phyloP scores from a whole-genome alignment of 1,139 yeast genomes.

The Hemisphaericaspora subhashii region DNA sequence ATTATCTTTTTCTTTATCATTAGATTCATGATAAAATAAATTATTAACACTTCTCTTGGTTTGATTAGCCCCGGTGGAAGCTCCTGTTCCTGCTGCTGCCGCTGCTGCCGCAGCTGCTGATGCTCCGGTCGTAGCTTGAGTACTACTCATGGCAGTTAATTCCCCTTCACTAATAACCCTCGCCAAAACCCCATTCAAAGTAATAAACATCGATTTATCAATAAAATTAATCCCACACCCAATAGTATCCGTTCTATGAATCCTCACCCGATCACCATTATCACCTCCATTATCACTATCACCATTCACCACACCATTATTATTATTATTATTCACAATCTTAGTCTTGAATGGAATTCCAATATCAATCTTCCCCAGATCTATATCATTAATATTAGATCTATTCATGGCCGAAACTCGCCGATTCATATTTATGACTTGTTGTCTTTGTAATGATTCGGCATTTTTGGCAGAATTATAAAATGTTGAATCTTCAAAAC shows the following conservation, averaged over 20 bases:
- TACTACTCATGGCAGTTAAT: conserved; percentile 19
- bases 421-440: conserved; percentile 39
- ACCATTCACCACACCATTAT: too few species aligned
- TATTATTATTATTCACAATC: conserved; percentile 10
- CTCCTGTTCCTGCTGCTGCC: not conserved
- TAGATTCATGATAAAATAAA: conserved; percentile 22
- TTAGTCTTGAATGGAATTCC: conserved; percentile 38
- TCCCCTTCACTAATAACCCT: conserved; percentile 33
- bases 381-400: conserved; percentile 27
- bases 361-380: conserved; percentile 36
- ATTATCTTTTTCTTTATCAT: conserved; percentile 16
- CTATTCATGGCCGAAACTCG: conserved; percentile 37
- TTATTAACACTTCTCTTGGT: conserved; percentile 18
- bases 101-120: not conserved
- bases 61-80: too few species aligned
- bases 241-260: conserved; percentile 53
- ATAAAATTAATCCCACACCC: conserved; percentile 85
- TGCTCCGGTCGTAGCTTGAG: conserved; percentile 16
- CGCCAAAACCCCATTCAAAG: conserved; percentile 73
- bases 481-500: conserved; percentile 42
- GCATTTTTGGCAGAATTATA: conserved; percentile 38
- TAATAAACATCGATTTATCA: conserved; percentile 64
- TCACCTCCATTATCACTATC: too few species aligned
- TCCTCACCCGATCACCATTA: conserved; percentile 15
- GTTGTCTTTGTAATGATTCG: conserved; percentile 32